A percentile compares a stretch with the other conserved stretches of the same genome.
Evolutionary conservation across 1,284 basidiomycete genomes (phyloP).

Genomic region (Ustilago tritici): DNA sequence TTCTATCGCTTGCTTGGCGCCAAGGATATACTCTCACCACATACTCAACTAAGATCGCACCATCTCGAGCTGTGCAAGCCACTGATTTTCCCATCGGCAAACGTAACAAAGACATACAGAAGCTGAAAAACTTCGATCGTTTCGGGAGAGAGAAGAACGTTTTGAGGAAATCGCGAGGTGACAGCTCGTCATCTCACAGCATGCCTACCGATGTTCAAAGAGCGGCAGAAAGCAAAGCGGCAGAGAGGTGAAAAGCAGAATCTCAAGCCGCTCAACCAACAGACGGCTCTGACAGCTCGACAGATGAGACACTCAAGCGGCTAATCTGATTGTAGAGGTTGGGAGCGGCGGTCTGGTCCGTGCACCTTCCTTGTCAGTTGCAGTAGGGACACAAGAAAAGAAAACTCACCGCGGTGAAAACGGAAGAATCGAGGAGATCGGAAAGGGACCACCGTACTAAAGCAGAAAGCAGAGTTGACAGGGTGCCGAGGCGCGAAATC

Average conservation of each 20-base stretch:
- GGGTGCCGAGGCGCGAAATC: background rate
- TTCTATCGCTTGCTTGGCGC: background rate
- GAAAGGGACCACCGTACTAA: background rate
- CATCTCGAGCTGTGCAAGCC: background rate
- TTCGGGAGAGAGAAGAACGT: background rate
- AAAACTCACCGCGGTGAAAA: background rate
- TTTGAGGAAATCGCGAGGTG: background rate
- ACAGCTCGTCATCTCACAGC: background rate
- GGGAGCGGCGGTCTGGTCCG: background rate
- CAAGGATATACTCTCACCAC: background rate
- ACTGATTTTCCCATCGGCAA: conserved; percentile 5
- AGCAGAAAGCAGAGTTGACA: background rate
- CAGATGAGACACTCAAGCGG: background rate
- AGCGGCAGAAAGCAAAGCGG: background rate
- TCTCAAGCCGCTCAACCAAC: background rate
- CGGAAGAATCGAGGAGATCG: background rate
- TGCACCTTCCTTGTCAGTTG: background rate
- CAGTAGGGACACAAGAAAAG: background rate
- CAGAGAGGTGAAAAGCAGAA: background rate
- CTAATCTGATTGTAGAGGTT: background rate
- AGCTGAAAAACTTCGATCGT: background rate
- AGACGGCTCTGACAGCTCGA: background rate
- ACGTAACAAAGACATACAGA: background rate
- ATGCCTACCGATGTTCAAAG: background rate
- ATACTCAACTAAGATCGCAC: background rate